Base-by-base conservation (phyloP, 2,329 filamentous ascomycete species). In the Ampelomyces quisqualis region DNA sequence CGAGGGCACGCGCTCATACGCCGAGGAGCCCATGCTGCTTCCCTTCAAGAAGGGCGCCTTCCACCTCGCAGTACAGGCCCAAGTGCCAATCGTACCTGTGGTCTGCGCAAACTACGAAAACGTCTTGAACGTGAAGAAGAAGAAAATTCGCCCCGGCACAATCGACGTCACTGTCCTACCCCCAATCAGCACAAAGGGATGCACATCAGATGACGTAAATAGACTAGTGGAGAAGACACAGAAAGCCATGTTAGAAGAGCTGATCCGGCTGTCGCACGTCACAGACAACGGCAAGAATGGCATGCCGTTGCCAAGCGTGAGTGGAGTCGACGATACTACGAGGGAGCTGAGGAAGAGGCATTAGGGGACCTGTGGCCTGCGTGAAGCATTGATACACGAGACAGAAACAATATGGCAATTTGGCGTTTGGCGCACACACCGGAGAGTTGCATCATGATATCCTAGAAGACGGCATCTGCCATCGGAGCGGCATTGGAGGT, bases 31-130 rank as follows among this genome's bases (percentile, higher is more conserved):
- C 2, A 80, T 78, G 44, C 73, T 98, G 58, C 75, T 97, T 39
- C 88, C 90, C n/a, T 98, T 97, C 78, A 98, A 98, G 74, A 98
- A 98, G 76, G 93, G 93, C 45, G 93, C 91, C 32, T 98, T 98
- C 71, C 91, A 98, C 69, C 78, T 98, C 22, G 93, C 93, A 31
- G 81, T 98, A 14, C 88, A 97, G 75, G 91, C 91, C 2, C 86
- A 89, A 53, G 93, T 96, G 5, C 90, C 90, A 18, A 88, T 98
- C 58, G 85, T 98, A 3, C 93, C 93, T 0, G 79, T 94, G 23
- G 74, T 76, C 2, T 67, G 70, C n/a, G 75, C 72, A 14, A 77
- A 77, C 53, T 77, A 77, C 56, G 65, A 55, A 46, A 67, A 76
- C 45, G 64, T 77, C 3, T 46, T 77, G 22, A 71, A 73, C 43